Conservation (phyloP, 2,329 filamentous ascomycete genomes). For the Fusarium euwallaceae region DNA sequence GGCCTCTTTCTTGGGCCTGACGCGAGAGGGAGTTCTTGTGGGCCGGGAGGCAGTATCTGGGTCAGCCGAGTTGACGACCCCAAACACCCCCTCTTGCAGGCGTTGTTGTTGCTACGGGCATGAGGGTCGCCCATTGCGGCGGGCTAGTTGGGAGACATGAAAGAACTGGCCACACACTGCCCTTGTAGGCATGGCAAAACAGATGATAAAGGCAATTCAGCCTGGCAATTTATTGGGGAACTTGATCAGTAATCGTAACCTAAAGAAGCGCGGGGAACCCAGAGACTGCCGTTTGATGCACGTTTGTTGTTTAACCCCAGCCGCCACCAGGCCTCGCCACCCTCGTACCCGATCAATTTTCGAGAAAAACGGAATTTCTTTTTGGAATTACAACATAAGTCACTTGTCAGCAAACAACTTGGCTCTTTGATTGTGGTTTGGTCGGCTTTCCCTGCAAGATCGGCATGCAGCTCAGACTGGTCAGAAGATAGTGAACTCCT, state of each 20-base stretch:
- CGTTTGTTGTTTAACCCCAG: not conserved
- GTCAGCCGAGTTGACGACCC: not conserved
- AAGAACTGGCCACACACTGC: not conserved
- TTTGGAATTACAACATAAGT: not conserved
- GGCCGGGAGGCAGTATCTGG: not conserved
- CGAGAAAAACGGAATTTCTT: not conserved
- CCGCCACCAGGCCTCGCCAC: not conserved
- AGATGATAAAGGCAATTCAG: too few relatives aligned
- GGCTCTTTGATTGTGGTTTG: not conserved
- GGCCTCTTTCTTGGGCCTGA: not conserved
- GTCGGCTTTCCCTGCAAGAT: not conserved
- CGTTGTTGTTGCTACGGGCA: not conserved
- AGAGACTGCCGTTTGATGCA: not conserved
- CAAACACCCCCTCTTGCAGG: not conserved
- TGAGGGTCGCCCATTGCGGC: not conserved
- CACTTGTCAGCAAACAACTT: not conserved
- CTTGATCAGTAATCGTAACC: too few relatives aligned
- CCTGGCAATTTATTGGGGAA: too few relatives aligned
- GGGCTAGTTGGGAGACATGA: not conserved
- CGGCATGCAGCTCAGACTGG: not conserved
- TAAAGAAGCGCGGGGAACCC: not conserved
- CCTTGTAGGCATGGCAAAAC: too few relatives aligned
- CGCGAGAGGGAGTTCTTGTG: not conserved
- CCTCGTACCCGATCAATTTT: not conserved
- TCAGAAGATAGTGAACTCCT: not conserved